Conservation (phyloP, 2,329 filamentous ascomycete genomes). For the Aspergillus versicolor region DNA sequence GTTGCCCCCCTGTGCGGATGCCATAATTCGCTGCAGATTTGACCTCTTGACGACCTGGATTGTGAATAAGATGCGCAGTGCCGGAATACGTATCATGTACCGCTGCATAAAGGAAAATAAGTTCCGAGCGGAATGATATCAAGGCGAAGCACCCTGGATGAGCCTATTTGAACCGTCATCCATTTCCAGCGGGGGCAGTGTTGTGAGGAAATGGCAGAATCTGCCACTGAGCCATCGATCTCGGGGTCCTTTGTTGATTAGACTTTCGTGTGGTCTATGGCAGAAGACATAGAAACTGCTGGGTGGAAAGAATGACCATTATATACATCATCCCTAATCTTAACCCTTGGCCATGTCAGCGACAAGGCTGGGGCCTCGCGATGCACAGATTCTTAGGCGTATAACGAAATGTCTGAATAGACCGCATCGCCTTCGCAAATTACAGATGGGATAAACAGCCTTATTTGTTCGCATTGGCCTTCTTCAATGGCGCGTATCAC, state of each 20-base stretch:
- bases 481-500: too few relatives aligned
- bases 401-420: neutral
- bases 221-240: neutral
- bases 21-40: neutral
- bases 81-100: neutral
- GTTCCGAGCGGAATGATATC: neutral
- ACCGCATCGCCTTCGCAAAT: neutral
- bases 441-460: neutral
- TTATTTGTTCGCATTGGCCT: neutral
- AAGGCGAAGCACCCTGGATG: neutral
- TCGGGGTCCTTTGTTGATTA: neutral
- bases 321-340: neutral
- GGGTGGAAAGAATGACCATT: constrained; percentile 7
- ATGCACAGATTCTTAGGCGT: neutral
- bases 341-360: neutral
- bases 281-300: constrained; percentile 5
- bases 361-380: neutral
- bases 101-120: neutral
- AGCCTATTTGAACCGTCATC: neutral
- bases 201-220: constrained; percentile 1
- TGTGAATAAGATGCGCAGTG: neutral
- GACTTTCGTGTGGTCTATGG: constrained; percentile 1
- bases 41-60: neutral
- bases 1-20: neutral
- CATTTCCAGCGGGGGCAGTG: neutral